Percentiles rank a stretch among this genome's conserved stretches.
These are phyloP conservation scores for Pseudogymnoascus destructans DNA, from an alignment of 2,329 filamentous ascomycete species.

Conservation along the genomic window DNA sequence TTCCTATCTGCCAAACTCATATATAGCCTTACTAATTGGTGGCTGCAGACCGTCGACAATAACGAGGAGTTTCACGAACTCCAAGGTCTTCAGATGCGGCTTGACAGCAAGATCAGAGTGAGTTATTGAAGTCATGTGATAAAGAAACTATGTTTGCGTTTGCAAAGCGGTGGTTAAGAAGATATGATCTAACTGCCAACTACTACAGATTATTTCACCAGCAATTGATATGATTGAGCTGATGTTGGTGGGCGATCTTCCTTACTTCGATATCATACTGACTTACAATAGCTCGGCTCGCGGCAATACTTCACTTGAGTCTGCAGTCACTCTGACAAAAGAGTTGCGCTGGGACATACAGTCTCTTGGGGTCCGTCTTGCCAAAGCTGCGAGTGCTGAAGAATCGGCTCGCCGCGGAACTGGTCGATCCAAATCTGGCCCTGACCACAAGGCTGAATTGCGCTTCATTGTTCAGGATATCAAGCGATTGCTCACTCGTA, in stretches of 20 bases:
- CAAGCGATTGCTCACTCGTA: conserved; percentile 57
- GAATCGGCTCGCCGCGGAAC: conserved; percentile 36
- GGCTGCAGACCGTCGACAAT: conserved; percentile 52
- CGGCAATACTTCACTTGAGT: conserved; percentile 71
- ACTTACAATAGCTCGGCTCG: conserved; percentile 42
- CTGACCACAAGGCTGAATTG: conserved; percentile 50
- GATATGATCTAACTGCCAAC: neutral
- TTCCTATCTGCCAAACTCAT: neutral
- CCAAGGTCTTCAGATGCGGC: conserved; percentile 52
- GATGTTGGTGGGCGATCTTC: conserved; percentile 50
- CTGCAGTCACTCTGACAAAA: conserved; percentile 71
- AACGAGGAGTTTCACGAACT: conserved; percentile 56
- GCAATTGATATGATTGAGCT: conserved; percentile 88
- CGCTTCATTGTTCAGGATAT: conserved; percentile 61
- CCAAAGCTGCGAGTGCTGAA: conserved; percentile 52
- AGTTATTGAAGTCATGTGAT: conserved; percentile 17
- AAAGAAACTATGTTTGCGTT: neutral
- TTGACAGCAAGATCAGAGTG: conserved; percentile 78
- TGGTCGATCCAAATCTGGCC: conserved; percentile 35
- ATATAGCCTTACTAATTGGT: neutral
- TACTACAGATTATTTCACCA: conserved; percentile 62
- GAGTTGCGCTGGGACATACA: conserved; percentile 74
- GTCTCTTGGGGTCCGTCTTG: conserved; percentile 60
- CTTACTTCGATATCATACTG: conserved; percentile 26
- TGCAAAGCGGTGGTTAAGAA: neutral